A percentile compares a stretch with the other conserved stretches of the same genome.
Evolutionary conservation across 192 early-diverging fungal genomes (phyloP).

Genomic region (Dissophora ornata): DNA sequence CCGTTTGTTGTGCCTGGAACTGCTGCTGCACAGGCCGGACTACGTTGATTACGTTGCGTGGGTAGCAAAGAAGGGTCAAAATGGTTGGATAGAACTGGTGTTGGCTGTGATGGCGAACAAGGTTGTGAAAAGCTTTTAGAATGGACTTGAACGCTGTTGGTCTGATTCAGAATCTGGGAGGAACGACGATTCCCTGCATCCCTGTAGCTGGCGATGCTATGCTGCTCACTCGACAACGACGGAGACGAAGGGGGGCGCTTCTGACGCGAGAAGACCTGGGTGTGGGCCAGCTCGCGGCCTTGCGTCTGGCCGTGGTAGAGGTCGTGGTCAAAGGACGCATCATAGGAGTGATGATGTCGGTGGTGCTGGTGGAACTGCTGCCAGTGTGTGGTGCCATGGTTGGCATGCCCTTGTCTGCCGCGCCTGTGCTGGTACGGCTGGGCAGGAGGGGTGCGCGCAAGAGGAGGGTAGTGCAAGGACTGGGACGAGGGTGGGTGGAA

Average conservation of each 20-base stretch:
- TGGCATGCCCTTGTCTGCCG: conserved; percentile 23
- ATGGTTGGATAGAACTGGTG: conserved; percentile 6
- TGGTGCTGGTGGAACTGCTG: conserved; percentile 38
- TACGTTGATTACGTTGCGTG: not conserved
- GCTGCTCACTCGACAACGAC: not conserved
- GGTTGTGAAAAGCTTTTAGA: conserved; percentile 18
- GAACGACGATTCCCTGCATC: conserved; percentile 16
- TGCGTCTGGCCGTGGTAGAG: not conserved
- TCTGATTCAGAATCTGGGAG: conserved; percentile 21
- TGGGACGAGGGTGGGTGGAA: conserved; percentile 23
- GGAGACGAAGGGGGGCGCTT: not conserved
- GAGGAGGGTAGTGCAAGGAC: conserved; percentile 17
- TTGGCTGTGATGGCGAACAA: not conserved
- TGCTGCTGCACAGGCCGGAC: not conserved
- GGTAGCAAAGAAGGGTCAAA: not conserved
- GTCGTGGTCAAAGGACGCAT: conserved; percentile 13
- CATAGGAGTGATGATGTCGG: not conserved
- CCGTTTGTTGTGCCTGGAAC: not conserved
- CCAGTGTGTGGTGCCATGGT: conserved; percentile 22
- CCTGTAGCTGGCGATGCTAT: conserved; percentile 9
- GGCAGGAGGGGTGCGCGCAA: not conserved
- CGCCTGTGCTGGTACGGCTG: conserved; percentile 9
- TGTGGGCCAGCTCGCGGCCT: not conserved
- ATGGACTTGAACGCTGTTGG: conserved; percentile 24
- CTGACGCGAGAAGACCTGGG: not conserved